Evolutionary conservation across 2,329 filamentous ascomycete species (phyloP).

Genomic region (Aspergillus texensis): DNA sequence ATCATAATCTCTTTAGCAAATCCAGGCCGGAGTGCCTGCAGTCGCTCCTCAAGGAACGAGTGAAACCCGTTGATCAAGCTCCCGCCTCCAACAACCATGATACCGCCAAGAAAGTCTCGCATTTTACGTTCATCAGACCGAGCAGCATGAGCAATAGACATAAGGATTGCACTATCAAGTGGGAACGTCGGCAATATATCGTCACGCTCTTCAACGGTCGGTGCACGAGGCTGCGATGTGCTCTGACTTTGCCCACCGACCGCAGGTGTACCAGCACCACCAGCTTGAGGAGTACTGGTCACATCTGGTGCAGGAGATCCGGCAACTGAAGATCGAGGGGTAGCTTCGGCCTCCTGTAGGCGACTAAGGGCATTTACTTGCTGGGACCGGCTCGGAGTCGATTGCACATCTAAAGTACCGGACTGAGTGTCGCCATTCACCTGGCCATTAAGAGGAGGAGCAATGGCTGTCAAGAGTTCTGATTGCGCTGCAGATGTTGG

Average conservation of each 20-base stretch:
- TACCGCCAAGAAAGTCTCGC: conserved; percentile 83
- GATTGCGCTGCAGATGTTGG: conserved; percentile 83
- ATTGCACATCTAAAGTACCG: conserved; percentile 33
- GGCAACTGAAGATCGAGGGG: conserved; percentile 81
- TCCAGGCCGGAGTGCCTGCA: conserved; percentile 67
- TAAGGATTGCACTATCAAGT: conserved; percentile 86
- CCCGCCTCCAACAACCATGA: conserved; percentile 88
- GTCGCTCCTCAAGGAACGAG: conserved; percentile 77
- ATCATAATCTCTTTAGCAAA: conserved; percentile 69
- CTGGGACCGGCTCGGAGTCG: conserved; percentile 56
- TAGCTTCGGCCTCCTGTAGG: conserved; percentile 69
- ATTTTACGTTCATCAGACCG: conserved; percentile 90
- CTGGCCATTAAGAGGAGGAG: conserved; percentile 38
- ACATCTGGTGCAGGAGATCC: conserved; percentile 86
- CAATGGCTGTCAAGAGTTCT: conserved; percentile 59
- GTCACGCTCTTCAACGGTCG: conserved; percentile 67
- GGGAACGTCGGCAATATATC: conserved; percentile 78
- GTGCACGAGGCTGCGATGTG: conserved; percentile 41
- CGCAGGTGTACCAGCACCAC: conserved; percentile 46
- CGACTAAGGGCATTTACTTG: conserved; percentile 71
- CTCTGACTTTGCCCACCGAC: conserved; percentile 30
- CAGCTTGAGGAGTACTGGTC: conserved; percentile 65
- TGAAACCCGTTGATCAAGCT: conserved; percentile 80
- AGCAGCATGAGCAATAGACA: conserved; percentile 83
- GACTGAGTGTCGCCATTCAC: conserved; percentile 42